Base-by-base conservation (phyloP, 1,284 basidiomycete species). In the Malassezia furfur region DNA sequence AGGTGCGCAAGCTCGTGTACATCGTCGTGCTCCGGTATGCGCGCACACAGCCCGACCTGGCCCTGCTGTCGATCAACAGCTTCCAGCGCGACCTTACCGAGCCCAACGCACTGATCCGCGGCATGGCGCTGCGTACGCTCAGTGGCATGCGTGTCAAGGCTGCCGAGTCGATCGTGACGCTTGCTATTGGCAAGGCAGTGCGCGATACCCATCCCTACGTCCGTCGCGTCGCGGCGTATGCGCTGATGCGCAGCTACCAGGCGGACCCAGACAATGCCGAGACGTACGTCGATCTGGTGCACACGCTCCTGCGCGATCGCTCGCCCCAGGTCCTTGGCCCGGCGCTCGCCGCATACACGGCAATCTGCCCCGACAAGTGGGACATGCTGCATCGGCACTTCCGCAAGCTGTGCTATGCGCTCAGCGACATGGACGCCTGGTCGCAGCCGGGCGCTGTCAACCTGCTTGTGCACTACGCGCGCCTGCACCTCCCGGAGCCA, bases 61-160 rank as follows among this genome's bases (percentile, higher is more conserved):
- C 94, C 0, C 78, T 99, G 35, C 81, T 99, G 22, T 93, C 91
- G 6, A 94, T 99, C 80, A 99, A 99, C 78, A 94, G 93, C 10
- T 96, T 96, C 74, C 94, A 99, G 77, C 90, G 91, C 75, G 94
- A 99, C 77, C 80, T 98, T 17, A 84, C 85, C 1, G 93, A 98
- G 70, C 79, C 84, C 8, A 94, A 86, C 58, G 93, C 94, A 0
- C 82, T 96, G 64, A 72, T 78, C n/a, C 72, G 77, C n/a, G 87
- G 88, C 11, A 94, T 94, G 90, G 88, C 89, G 3, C 78, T 96
- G 43, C 81, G 91, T n/a, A 90, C 96, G 1, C 80, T 96, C 43
- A 89, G 88, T 57, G 88, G 89, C 9, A 91, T 96, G 67, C 84
- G 85, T 59, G 85, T 94, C 2, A 83, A 85, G 4, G 86, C 88